These are phyloP conservation scores for Talaromyces borbonicus DNA, from an alignment of 495 filamentous ascomycete species.

Conservation along the genomic window DNA sequence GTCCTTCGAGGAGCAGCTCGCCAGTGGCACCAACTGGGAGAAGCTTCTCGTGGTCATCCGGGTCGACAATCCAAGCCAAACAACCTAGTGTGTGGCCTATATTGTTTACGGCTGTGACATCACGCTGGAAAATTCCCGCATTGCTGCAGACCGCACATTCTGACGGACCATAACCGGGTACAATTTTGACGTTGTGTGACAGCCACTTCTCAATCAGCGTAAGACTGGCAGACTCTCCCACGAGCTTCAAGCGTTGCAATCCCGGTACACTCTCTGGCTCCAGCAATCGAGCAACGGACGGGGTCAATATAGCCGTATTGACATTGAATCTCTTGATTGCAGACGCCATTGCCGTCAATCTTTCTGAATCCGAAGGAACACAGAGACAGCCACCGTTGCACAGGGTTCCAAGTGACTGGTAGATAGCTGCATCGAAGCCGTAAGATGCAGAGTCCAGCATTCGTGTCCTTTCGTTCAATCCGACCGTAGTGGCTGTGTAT, in stretches of 20 bases:
- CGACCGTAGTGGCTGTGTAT: too few species aligned
- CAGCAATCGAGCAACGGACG: slow-evolving; percentile 8
- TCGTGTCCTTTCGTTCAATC: not conserved
- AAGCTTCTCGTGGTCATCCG: slow-evolving; percentile 29
- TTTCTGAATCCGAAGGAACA: not conserved
- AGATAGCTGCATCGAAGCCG: not conserved
- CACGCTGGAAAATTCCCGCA: not conserved
- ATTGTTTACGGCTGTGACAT: too few species aligned
- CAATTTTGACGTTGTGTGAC: not conserved
- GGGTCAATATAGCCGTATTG: not conserved
- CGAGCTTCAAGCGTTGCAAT: slow-evolving; percentile 36
- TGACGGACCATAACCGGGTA: slow-evolving; percentile 13
- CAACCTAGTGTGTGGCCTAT: not conserved
- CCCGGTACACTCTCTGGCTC: slow-evolving; percentile 34
- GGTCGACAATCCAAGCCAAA: slow-evolving; percentile 35
- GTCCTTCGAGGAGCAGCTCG: slow-evolving; percentile 41
- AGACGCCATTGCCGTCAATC: slow-evolving; percentile 11
- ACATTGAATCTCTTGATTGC: slow-evolving; percentile 7
- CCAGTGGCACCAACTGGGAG: slow-evolving; percentile 36
- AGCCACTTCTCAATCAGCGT: slow-evolving; percentile 6
- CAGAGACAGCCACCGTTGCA: not conserved
- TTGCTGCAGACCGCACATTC: slow-evolving; percentile 9
- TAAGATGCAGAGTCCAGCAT: not conserved
- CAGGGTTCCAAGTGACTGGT: not conserved
- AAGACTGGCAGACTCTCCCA: slow-evolving; percentile 18